phyloP scores from a whole-genome alignment of 768 basidiomycete species.

The Naganishia onofrii region DNA sequence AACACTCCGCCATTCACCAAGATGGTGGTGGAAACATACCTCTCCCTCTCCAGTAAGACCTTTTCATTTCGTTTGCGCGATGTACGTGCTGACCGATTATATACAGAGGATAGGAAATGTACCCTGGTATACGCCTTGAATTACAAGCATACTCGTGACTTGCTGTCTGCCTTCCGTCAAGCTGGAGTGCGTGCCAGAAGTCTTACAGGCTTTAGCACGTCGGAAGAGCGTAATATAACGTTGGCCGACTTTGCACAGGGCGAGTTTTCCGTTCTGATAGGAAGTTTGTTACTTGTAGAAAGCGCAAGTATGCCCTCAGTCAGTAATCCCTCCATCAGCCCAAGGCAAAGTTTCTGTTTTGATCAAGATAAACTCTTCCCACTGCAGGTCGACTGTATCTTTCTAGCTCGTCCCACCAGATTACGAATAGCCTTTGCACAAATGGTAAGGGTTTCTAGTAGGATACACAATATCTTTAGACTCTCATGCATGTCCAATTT shows the following conservation, averaged over 20 bases:
- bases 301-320: slow-evolving; percentile 4
- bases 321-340: background rate
- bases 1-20: background rate
- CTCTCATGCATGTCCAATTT: background rate
- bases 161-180: background rate
- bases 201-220: background rate
- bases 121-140: background rate
- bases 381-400: background rate
- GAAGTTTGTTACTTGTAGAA: background rate
- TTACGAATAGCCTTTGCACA: background rate
- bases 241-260: background rate
- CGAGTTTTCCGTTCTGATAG: background rate
- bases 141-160: background rate
- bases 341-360: background rate
- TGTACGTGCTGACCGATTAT: background rate
- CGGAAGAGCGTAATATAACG: background rate
- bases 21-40: background rate
- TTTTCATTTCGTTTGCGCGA: background rate
- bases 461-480: background rate
- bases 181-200: background rate
- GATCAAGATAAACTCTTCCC: background rate
- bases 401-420: background rate
- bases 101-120: background rate
- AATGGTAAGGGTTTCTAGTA: background rate
- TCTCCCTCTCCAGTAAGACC: background rate